Conservation (phyloP, 2,329 filamentous ascomycete genomes). For the Trichophyton mentagrophytes region DNA sequence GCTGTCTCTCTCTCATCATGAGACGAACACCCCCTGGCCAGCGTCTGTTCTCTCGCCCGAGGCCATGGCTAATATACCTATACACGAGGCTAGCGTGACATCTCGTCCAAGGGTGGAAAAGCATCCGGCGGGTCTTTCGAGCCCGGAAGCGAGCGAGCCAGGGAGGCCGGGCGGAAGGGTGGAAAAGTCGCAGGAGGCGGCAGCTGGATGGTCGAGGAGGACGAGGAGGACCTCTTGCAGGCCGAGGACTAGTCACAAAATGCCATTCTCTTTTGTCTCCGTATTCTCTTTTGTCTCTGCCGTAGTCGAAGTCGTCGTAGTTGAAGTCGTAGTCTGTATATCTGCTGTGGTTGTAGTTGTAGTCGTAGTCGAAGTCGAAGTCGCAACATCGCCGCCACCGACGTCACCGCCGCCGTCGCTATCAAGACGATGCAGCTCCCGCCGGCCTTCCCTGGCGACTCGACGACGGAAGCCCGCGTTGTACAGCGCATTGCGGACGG, state of each 20-base stretch:
- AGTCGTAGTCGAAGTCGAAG: neutral
- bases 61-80: neutral
- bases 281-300: neutral
- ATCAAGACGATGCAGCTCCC: neutral
- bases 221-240: neutral
- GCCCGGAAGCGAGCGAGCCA: slow-evolving; percentile 40
- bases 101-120: slow-evolving; percentile 44
- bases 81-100: slow-evolving; percentile 32
- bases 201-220: neutral
- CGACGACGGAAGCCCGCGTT: neutral
- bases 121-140: slow-evolving; percentile 44
- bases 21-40: neutral
- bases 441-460: neutral
- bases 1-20: neutral
- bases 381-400: too few species aligned
- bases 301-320: neutral
- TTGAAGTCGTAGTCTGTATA: neutral
- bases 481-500: slow-evolving; percentile 1
- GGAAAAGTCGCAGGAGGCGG: slow-evolving; percentile 20
- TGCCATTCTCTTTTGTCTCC: neutral
- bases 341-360: neutral
- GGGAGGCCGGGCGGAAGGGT: slow-evolving; percentile 44
- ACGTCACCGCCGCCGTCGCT: too few species aligned
- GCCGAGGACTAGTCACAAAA: neutral
- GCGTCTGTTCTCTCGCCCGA: neutral